Conservation (phyloP, 2,329 filamentous ascomycete species). For the Aspergillus awamori region DNA sequence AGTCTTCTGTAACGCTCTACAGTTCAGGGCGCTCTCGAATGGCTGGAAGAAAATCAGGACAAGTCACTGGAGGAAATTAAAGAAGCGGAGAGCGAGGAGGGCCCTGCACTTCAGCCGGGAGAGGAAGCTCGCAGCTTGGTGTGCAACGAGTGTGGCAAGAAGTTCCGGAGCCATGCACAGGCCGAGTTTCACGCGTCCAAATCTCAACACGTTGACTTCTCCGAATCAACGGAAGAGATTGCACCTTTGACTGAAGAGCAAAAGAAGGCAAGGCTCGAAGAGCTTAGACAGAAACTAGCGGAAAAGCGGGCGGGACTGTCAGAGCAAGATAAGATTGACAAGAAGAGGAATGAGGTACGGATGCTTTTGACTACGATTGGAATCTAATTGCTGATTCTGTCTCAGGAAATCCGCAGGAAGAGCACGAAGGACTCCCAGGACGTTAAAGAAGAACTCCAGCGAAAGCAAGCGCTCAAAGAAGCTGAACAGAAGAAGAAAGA, state of each 20-base stretch:
- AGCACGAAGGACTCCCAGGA: conserved; percentile 87
- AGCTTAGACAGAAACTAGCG: conserved; percentile 71
- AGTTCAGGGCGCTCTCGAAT: conserved; percentile 91
- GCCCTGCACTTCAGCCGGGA: conserved; percentile 69
- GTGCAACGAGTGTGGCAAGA: conserved; percentile 94
- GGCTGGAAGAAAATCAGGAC: conserved; percentile 91
- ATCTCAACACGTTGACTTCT: conserved; percentile 88
- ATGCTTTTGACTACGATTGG: neutral
- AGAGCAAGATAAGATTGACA: conserved; percentile 75
- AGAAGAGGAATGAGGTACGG: conserved; percentile 79
- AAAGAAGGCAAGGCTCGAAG: conserved; percentile 76
- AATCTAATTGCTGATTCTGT: conserved; percentile 6
- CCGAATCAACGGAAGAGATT: conserved; percentile 90
- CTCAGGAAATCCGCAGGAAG: conserved; percentile 73
- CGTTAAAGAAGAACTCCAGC: conserved; percentile 82
- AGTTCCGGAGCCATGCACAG: conserved; percentile 76
- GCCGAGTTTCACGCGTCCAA: conserved; percentile 91
- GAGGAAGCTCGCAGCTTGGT: conserved; percentile 77
- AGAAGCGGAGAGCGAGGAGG: conserved; percentile 57
- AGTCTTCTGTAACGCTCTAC: conserved; percentile 3
- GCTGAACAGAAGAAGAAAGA: conserved; percentile 83
- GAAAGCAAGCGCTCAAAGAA: conserved; percentile 90
- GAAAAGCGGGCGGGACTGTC: conserved; percentile 72
- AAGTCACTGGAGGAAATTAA: conserved; percentile 82
- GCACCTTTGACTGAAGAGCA: conserved; percentile 88